Evolutionary conservation across 2,329 filamentous ascomycete genomes (phyloP).

Genomic region (Pseudofabraea citricarpa): DNA sequence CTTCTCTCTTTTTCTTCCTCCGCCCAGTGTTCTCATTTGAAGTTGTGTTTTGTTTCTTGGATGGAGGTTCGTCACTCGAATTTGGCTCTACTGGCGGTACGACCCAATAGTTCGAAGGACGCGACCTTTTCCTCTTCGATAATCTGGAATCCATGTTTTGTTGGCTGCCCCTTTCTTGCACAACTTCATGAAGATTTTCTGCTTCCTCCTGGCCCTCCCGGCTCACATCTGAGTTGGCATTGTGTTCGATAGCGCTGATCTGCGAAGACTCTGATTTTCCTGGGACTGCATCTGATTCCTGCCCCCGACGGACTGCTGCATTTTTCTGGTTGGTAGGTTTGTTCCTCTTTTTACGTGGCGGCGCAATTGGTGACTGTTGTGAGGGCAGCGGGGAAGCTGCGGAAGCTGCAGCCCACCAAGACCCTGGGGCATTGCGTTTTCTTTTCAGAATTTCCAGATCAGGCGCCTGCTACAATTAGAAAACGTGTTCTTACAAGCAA

Average conservation of each 20-base stretch:
- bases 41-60: not conserved
- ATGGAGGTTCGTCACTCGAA: too few species aligned
- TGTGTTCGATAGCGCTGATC: too few species aligned
- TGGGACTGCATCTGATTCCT: not conserved
- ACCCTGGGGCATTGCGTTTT: conserved; percentile 20
- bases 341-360: not conserved
- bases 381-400: too few species aligned
- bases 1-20: not conserved
- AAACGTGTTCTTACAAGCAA: not conserved
- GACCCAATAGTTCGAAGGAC: conserved; percentile 1
- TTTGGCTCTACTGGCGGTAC: too few species aligned
- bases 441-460: conserved; percentile 17
- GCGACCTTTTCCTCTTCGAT: not conserved
- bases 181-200: not conserved
- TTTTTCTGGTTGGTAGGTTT: not conserved
- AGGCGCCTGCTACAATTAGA: conserved; percentile 13
- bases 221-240: too few species aligned
- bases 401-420: conserved; percentile 21
- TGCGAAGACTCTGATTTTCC: not conserved
- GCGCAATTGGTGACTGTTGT: conserved; percentile 2
- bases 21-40: not conserved
- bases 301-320: not conserved
- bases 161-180: not conserved
- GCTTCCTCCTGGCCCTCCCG: not conserved
- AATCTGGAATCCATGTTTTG: not conserved